Conservation (phyloP, 2,329 filamentous ascomycete species). For the Aspergillus sp. region DNA sequence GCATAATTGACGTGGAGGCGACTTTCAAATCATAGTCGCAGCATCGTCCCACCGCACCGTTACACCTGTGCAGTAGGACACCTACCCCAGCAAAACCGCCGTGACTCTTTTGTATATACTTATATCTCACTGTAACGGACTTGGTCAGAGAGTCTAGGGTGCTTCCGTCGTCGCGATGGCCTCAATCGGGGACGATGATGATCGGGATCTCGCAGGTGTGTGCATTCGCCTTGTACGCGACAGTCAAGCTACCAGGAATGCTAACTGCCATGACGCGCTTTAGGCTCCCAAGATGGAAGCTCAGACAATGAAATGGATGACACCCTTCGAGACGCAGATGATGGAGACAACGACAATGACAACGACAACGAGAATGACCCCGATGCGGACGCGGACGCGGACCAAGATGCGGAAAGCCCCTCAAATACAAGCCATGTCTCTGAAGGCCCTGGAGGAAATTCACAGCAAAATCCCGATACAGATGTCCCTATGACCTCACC, state of each 20-base stretch:
- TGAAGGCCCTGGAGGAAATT: constrained; percentile 25
- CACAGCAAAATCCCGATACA: constrained; percentile 41
- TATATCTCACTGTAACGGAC: neutral
- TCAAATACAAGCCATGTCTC: constrained; percentile 35
- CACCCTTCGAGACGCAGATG: constrained; percentile 36
- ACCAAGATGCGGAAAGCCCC: constrained; percentile 31
- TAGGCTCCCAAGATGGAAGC: constrained; percentile 42
- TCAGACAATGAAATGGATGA: constrained; percentile 44
- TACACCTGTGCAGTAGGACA: too few relatives aligned
- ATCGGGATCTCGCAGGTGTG: constrained; percentile 35
- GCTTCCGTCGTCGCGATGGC: constrained; percentile 16
- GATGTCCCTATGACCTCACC: constrained; percentile 43
- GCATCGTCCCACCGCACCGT: neutral
- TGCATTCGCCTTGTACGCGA: neutral
- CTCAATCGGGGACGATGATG: constrained; percentile 34
- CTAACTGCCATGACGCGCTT: constrained; percentile 4
- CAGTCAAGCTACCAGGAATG: neutral
- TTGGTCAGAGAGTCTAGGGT: neutral
- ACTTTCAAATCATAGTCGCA: neutral
- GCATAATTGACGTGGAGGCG: too few relatives aligned
- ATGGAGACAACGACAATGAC: constrained; percentile 31
- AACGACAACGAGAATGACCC: constrained; percentile 30
- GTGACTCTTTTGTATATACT: neutral
- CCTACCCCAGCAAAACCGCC: neutral
- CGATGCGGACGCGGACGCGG: constrained; percentile 26